Percentiles rank a stretch among this genome's conserved stretches.
These are phyloP conservation scores for Geotrichum siamense DNA, from an alignment of 1,139 yeast species.

Conservation along the genomic window DNA sequence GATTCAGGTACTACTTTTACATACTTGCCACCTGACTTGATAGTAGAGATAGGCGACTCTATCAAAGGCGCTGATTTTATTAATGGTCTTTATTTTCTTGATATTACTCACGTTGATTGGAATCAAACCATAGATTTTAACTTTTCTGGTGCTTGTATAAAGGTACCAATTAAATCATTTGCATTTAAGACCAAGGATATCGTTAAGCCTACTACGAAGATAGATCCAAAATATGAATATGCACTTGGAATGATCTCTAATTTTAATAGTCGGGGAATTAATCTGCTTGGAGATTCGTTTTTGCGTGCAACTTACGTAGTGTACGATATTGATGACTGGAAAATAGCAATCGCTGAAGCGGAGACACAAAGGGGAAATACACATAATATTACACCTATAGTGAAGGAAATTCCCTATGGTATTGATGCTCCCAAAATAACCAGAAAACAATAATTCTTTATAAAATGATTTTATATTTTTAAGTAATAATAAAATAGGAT, in stretches of 20 bases:
- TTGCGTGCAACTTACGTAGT: slow-evolving; percentile 25
- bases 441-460: slow-evolving; percentile 1
- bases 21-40: slow-evolving; percentile 4
- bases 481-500: too few relatives aligned
- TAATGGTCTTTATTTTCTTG: slow-evolving; percentile 7
- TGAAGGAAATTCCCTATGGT: slow-evolving; percentile 1
- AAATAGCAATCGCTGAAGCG: not conserved
- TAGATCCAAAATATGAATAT: slow-evolving; percentile 11
- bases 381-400: not conserved
- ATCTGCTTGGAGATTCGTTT: slow-evolving; percentile 26
- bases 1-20: slow-evolving; percentile 6
- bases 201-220: not conserved
- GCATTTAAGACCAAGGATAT: slow-evolving; percentile 1
- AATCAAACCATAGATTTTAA: slow-evolving; percentile 4
- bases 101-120: slow-evolving; percentile 2
- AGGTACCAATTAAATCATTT: slow-evolving; percentile 1
- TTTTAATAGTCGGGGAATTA: slow-evolving; percentile 16
- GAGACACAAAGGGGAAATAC: not conserved
- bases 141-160: slow-evolving; percentile 3
- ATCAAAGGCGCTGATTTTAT: slow-evolving; percentile 1
- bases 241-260: slow-evolving; percentile 22
- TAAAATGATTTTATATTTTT: too few relatives aligned
- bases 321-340: slow-evolving; percentile 20
- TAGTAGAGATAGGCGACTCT: not conserved
- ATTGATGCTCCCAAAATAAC: slow-evolving; percentile 1